Base-by-base conservation (phyloP, 805 yeast species). In the Metschnikowia vanudenii region DNA sequence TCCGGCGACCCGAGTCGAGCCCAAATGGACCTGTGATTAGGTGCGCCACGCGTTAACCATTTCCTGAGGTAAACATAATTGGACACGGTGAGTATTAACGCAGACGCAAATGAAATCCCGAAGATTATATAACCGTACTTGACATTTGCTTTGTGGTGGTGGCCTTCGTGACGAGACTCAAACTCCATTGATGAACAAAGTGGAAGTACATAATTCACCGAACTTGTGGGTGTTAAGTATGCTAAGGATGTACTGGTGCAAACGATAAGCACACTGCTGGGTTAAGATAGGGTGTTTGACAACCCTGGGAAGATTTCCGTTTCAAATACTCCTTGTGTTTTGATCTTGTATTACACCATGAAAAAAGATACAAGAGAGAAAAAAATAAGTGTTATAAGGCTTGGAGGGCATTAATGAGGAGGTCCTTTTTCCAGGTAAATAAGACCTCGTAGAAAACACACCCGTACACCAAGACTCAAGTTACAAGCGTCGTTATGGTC, bases 71-170 rank as follows among this genome's bases (percentile, higher is more conserved):
- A 67, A 10, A 62, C 49, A 30, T 57, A 56, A 33, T 74, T 60
- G 12, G 72, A 51, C 1, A 63, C 38, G n/a, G 60, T 60, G 11
- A 79, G 56, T 19, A 63, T 56, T 0, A 61, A 20, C 0, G 79
- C 47, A 49, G 80, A 79, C 0, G 68, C 37, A 0, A 73, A 39
- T 1, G 82, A 67, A 3, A 79, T 45, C 1, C 66, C 55, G 6
- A 84, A 60, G 0, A 81, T 61, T 11, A 74, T 55, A 54, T 80
- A 79, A 0, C 92, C 94, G 57, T 79, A 85, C 40, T 76, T 75
- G 38, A 82, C 56, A 57, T 85, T 85, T 35, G 76, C 76, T 45
- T 54, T 71, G 57, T 85, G 90, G 32, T 73, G 74, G 20, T 61
- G 59, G 16, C 61, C 65, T 6, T 75, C 80, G 55, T 82, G 88